Percentiles rank a stretch among this genome's conserved stretches.
phyloP scores from a whole-genome alignment of 441 rosid genomes.

The Flueggea neowawraea region DNA sequence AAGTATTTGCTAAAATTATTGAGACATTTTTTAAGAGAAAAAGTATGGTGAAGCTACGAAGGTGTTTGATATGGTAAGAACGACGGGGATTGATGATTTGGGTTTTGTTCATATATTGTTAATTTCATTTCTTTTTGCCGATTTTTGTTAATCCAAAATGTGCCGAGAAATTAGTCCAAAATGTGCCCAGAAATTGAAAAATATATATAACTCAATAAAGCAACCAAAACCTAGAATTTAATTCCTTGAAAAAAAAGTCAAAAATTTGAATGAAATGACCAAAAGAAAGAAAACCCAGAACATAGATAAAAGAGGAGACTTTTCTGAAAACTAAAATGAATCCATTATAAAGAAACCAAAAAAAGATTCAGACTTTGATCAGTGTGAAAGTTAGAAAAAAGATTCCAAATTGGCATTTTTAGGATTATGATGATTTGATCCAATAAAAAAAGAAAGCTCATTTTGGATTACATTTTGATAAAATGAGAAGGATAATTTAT shows the following conservation, averaged over 20 bases:
- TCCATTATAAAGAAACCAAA: slow-evolving; percentile 13
- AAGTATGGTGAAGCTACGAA: slow-evolving; percentile 63
- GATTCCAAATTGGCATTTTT: not conserved
- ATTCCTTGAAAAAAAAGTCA: slow-evolving; percentile 15
- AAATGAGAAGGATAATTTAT: no score
- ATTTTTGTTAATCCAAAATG: no score
- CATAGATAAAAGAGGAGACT: slow-evolving; percentile 8
- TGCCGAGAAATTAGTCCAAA: slow-evolving; percentile 23
- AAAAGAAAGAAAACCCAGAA: slow-evolving; percentile 17
- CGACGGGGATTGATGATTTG: slow-evolving; percentile 40
- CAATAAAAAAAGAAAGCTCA: not conserved
- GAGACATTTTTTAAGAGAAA: slow-evolving; percentile 65
- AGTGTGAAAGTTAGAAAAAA: not conserved
- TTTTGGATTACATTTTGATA: no score
- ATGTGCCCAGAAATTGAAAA: slow-evolving; percentile 9
- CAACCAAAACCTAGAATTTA: slow-evolving; percentile 32
- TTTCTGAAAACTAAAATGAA: slow-evolving; percentile 6
- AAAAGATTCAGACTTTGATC: slow-evolving; percentile 14
- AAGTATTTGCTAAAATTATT: slow-evolving; percentile 55
- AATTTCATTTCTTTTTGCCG: no score
- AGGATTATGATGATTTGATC: not conserved
- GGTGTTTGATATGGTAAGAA: slow-evolving; percentile 50
- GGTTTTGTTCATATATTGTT: slow-evolving; percentile 31
- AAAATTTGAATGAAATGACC: slow-evolving; percentile 15
- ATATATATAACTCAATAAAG: slow-evolving; percentile 14